Evolutionary conservation across 1,139 yeast species (phyloP), one percentile per base, ranked within the genome.

Genomic region (Yamadazyma diddensiae): DNA sequence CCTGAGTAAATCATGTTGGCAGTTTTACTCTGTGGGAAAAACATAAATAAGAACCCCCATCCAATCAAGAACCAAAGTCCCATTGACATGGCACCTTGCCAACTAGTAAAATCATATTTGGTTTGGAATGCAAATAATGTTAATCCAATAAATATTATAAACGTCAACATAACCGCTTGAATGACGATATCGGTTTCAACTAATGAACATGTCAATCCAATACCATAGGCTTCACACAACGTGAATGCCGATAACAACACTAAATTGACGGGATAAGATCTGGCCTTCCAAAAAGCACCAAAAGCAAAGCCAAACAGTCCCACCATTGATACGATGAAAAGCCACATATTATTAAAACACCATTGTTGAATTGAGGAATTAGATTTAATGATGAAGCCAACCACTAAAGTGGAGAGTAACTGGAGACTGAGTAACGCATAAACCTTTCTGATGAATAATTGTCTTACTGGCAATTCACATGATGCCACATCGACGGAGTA

Each of bases 71-170:
- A 73, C 77, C 87, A 82, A 21, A 87, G 55, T 2, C 73, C 75
- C 52, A 76, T 69, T 24, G 78, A 75, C 35, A 80, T 62, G 27
- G 70, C 71, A 12, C 87, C 82, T 39, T 79, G 78, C 81, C 88
- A 81, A 36, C 82, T 71, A 9, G 82, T 74, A 52, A 83, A 79
- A 53, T 86, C 94, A 50, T 84, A 84, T 51, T 77, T 80, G n/a
- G 90, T 74, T 54, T 87, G 95, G 57, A 82, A 65, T 3, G 95
- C 92, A 58, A 86, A 81, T 16, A 77, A 31, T 0, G 95, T 80
- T 37, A 87, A 75, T 0, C 94, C 95, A 18, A 78, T 58, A 42
- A 87, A 87, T 5, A 87, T 73, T 11, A 83, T 60, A 17, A 75
- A 57, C 0, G 96, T 87, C 35, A 87, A 68, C 25, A 79, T 54